Base-by-base conservation (phyloP, 306 rosid species). In the Cucumis melo region DNA sequence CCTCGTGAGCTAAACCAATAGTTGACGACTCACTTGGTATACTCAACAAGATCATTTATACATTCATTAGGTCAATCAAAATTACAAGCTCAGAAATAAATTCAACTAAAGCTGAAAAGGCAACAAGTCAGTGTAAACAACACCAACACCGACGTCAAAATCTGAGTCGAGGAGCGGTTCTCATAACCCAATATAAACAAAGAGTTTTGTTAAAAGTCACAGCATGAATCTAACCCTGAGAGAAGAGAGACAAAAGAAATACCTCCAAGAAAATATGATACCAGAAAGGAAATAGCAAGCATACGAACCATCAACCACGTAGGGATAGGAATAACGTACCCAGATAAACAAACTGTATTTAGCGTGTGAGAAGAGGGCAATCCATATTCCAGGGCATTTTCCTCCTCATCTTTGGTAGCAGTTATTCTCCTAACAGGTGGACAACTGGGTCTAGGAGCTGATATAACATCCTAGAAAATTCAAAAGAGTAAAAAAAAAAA, bases 301-400 rank as follows among this genome's bases (percentile, higher is more conserved):
- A n/a, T 48, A 48, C 48, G 76, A 21, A 70, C 58, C 39, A 48
- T 71, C 60, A 21, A 70, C 58, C 39, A 48, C 29, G 44, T 1
- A 50, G 60, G 44, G 27, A 65, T n/a, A 20, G 53, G 46, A 73
- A 73, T 29, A n/a, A 70, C 39, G 54, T 89, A 95, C 99, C 99
- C 99, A 61, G 97, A 87, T 80, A 95, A 87, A 86, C 99, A 92
- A 82, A 90, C 89, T 66, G 99, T 95, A 80, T 95, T 95, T 59
- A 95, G 92, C 34, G 98, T 88, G 81, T 95, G 99, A 77, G 99
- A 95, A 79, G 99, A 95, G 58, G 99, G 99, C 77, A 95, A 78
- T 78, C 99, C 99, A 85, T 95, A 92, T 85, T 95, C 99, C 85
- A 88, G 80, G 0, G 99, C 97, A 75, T 95, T 95, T 50, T 95